Conservation (phyloP, 106 monocot species). For the Phalaenopsis aphrodite region DNA sequence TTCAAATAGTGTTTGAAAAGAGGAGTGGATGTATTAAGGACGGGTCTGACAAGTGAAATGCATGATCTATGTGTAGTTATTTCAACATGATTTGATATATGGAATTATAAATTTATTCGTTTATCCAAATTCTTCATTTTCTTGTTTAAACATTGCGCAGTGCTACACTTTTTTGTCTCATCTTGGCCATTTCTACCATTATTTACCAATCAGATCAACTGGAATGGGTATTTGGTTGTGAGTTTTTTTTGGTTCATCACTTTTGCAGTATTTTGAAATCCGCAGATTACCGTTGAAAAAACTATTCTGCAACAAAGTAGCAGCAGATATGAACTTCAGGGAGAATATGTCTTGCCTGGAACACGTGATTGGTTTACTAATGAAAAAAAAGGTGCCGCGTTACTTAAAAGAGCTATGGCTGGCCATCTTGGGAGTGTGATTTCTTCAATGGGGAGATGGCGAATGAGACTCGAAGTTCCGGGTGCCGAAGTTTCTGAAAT, state of each 20-base stretch:
- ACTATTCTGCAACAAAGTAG: slow-evolving; percentile 79
- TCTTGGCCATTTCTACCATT: neutral
- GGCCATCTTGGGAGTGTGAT: slow-evolving; percentile 83
- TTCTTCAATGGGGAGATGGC: slow-evolving; percentile 95
- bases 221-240: neutral
- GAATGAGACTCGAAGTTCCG: slow-evolving; percentile 92
- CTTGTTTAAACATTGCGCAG: neutral
- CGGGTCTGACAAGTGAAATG: too few relatives aligned
- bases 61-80: neutral
- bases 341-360: slow-evolving; percentile 98
- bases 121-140: neutral
- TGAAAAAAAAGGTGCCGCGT: slow-evolving; percentile 36
- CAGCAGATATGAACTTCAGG: slow-evolving; percentile 95
- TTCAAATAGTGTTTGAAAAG: too few relatives aligned
- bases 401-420: slow-evolving; percentile 68
- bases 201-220: neutral
- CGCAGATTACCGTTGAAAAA: slow-evolving; percentile 92
- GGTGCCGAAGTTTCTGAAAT: slow-evolving; percentile 95
- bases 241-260: neutral
- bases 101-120: neutral
- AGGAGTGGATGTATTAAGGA: too few relatives aligned
- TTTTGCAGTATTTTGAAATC: neutral
- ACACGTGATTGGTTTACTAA: slow-evolving; percentile 67
- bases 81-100: neutral
- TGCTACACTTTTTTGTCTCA: neutral